phyloP scores from a whole-genome alignment of 768 basidiomycete species.

The Naganishia antarctica region DNA sequence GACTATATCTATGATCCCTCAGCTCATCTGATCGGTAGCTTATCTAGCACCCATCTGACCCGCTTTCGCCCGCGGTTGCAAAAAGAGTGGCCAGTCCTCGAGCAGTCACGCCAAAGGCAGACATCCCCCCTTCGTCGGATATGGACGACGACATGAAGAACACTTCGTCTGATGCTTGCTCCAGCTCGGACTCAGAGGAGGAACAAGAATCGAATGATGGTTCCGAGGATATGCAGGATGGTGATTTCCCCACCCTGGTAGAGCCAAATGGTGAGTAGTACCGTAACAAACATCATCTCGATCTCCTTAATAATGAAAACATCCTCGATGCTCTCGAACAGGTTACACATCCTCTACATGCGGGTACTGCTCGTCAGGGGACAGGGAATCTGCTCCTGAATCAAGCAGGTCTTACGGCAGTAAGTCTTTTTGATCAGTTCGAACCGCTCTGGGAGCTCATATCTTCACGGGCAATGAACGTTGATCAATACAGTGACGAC shows the following conservation, averaged over 20 bases:
- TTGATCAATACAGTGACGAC: conserved; percentile 33
- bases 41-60: no score
- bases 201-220: neutral
- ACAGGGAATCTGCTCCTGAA: conserved; percentile 26
- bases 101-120: neutral
- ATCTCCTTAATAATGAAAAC: neutral
- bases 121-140: neutral
- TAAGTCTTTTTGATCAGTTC: conserved; percentile 28
- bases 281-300: neutral
- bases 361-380: conserved; percentile 44
- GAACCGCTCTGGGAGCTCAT: neutral
- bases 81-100: conserved; percentile 4
- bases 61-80: no score
- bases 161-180: neutral
- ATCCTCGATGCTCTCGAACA: conserved; percentile 21
- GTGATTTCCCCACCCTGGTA: conserved; percentile 24
- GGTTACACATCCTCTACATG: conserved; percentile 39
- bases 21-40: no score
- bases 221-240: conserved; percentile 20
- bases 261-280: conserved; percentile 25
- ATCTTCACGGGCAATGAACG: neutral
- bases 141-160: neutral
- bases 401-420: conserved; percentile 43
- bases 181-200: neutral
- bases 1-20: no score